Evolutionary conservation across 2,329 filamentous ascomycete genomes (phyloP).

Genomic region (Alternaria arborescens): DNA sequence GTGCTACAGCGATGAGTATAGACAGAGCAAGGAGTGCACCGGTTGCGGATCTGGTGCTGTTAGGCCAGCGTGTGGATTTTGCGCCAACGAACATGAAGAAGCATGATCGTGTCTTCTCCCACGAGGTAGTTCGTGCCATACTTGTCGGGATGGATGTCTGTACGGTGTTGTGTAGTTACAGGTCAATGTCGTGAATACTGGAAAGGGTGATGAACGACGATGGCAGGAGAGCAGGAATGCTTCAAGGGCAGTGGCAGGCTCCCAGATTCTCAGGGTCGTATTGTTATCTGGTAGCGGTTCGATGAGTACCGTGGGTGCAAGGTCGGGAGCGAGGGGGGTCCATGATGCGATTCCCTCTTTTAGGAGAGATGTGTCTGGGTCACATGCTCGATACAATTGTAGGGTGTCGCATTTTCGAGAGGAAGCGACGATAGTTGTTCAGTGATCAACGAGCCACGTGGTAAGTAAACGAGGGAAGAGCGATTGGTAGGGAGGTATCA

Average conservation of each 20-base stretch:
- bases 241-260: not conserved
- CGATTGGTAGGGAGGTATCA: conserved; percentile 12
- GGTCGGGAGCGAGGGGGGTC: not conserved
- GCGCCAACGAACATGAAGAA: conserved; percentile 3
- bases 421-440: not conserved
- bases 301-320: conserved; percentile 4
- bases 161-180: not conserved
- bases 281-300: conserved; percentile 3
- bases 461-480: not conserved
- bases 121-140: conserved; percentile 6
- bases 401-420: not conserved
- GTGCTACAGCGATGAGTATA: conserved; percentile 2
- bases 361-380: not conserved
- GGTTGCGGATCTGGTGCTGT: not conserved
- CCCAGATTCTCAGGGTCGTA: not conserved
- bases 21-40: not conserved
- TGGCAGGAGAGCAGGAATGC: not conserved
- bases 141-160: not conserved
- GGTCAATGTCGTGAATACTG: not conserved
- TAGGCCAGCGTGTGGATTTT: conserved; percentile 13
- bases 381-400: not conserved
- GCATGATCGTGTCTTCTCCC: not conserved
- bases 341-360: not conserved
- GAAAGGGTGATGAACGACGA: not conserved
- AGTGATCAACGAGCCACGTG: not conserved